Percentiles rank a stretch among this genome's conserved stretches.
phyloP scores from a whole-genome alignment of 2,329 filamentous ascomycete species.

The Parasarocladium wereldwijsianum region DNA sequence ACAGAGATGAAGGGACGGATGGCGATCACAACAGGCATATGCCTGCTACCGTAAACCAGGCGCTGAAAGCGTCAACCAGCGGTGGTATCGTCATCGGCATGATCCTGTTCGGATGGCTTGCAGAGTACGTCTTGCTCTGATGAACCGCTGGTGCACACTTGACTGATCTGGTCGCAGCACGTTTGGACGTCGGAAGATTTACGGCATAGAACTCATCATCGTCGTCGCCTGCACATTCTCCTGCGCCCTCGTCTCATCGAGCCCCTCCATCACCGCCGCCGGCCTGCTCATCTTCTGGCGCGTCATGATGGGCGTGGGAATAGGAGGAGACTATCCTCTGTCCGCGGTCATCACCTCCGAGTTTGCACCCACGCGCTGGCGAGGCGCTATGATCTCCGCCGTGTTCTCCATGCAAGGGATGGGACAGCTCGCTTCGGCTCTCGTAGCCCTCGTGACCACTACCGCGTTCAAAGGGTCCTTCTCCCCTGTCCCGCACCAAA shows the following conservation, averaged over 20 bases:
- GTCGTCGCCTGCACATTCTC: slow-evolving; percentile 58
- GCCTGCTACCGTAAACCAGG: slow-evolving; percentile 51
- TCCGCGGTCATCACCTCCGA: slow-evolving; percentile 72
- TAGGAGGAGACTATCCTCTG: slow-evolving; percentile 72
- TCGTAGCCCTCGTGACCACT: slow-evolving; percentile 57
- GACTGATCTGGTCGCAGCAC: slow-evolving; percentile 17
- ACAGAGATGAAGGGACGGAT: slow-evolving; percentile 18
- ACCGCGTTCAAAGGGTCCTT: slow-evolving; percentile 44
- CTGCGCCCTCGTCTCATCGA: slow-evolving; percentile 47
- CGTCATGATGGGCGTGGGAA: slow-evolving; percentile 63
- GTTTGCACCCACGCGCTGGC: slow-evolving; percentile 70
- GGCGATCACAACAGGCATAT: slow-evolving; percentile 41
- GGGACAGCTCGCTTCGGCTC: slow-evolving; percentile 58
- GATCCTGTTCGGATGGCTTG: slow-evolving; percentile 61
- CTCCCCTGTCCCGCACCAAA: slow-evolving; percentile 21
- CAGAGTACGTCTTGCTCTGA: slow-evolving; percentile 33
- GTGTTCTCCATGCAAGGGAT: slow-evolving; percentile 79
- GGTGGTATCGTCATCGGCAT: slow-evolving; percentile 69
- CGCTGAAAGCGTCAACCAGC: slow-evolving; percentile 69
- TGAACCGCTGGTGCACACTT: background rate
- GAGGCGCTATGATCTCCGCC: slow-evolving; percentile 69
- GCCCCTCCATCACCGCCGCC: slow-evolving; percentile 42
- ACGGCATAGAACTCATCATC: slow-evolving; percentile 60
- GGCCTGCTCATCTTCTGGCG: slow-evolving; percentile 60
- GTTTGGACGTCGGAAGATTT: slow-evolving; percentile 68